Evolutionary conservation across 169 alveolate species (phyloP).

Genomic region (Besnoitia besnoiti): DNA sequence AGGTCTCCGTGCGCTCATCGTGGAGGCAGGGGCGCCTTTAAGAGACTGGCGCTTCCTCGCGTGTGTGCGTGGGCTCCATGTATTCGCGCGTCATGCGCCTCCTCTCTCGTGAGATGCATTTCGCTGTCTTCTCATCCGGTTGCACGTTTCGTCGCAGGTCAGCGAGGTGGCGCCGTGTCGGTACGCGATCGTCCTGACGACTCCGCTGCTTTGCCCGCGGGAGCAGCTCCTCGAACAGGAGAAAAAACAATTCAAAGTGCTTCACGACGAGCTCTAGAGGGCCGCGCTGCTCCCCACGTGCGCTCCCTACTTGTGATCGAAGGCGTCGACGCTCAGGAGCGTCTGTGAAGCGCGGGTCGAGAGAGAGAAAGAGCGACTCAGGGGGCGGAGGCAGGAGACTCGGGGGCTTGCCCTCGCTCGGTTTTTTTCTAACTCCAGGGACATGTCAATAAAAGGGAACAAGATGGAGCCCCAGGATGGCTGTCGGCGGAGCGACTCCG

Average conservation of each 20-base stretch:
- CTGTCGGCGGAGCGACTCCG: too few species aligned
- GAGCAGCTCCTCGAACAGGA: neutral
- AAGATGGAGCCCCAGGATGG: too few species aligned
- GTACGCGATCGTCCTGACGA: neutral
- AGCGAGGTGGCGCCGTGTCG: neutral
- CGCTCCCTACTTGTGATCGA: too few species aligned
- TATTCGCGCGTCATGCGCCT: neutral
- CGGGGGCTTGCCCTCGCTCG: too few species aligned
- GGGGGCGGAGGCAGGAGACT: too few species aligned
- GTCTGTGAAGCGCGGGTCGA: too few species aligned
- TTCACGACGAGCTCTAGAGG: constrained; percentile 28
- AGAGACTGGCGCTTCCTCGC: neutral
- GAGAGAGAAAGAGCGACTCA: too few species aligned
- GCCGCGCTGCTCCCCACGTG: too few species aligned
- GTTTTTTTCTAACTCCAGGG: too few species aligned
- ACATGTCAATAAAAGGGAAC: too few species aligned
- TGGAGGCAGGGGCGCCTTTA: neutral
- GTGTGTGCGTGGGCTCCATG: neutral
- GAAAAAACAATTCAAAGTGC: neutral
- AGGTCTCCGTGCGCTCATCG: neutral
- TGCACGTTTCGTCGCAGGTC: neutral
- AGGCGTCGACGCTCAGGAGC: too few species aligned
- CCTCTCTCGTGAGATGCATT: neutral
- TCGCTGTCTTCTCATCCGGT: neutral
- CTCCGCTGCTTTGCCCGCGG: constrained; percentile 12